Evolutionary conservation across 441 rosid species (phyloP).

Genomic region (Geranium incanum): DNA sequence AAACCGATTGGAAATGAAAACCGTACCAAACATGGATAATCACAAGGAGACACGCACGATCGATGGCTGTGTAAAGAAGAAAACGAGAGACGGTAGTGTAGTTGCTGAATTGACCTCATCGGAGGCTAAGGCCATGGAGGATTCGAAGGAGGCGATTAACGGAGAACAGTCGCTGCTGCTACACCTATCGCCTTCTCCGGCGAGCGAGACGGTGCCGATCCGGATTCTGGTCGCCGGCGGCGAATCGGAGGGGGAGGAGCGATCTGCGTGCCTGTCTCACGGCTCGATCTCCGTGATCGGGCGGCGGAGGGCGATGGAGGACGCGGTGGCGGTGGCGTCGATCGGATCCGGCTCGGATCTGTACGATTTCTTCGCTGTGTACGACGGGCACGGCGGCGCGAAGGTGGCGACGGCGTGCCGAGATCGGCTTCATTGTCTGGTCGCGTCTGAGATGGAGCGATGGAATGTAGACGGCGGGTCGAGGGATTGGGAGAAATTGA

Average conservation of each 20-base stretch:
- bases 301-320: slow-evolving; percentile 30
- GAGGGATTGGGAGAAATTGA: slow-evolving; percentile 27
- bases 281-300: slow-evolving; percentile 34
- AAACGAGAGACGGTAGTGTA: not conserved
- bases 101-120: not conserved
- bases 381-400: slow-evolving; percentile 31
- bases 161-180: not conserved
- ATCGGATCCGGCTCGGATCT: slow-evolving; percentile 13
- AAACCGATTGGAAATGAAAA: not conserved
- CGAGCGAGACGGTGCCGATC: not conserved
- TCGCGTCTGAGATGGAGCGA: slow-evolving; percentile 25
- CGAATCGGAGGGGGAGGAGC: not conserved
- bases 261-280: slow-evolving; percentile 14
- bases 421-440: slow-evolving; percentile 27
- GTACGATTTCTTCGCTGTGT: slow-evolving; percentile 36
- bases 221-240: not conserved
- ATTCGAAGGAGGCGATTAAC: not conserved
- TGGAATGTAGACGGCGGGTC: not conserved
- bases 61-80: not conserved
- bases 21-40: not conserved
- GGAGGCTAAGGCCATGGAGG: slow-evolving; percentile 10
- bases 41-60: too few species aligned
- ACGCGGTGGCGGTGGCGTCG: slow-evolving; percentile 26
- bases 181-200: not conserved
- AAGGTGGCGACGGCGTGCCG: slow-evolving; percentile 24